Conservation (phyloP, 371 early-diverging fungal genomes). For the Mucor indicus region DNA sequence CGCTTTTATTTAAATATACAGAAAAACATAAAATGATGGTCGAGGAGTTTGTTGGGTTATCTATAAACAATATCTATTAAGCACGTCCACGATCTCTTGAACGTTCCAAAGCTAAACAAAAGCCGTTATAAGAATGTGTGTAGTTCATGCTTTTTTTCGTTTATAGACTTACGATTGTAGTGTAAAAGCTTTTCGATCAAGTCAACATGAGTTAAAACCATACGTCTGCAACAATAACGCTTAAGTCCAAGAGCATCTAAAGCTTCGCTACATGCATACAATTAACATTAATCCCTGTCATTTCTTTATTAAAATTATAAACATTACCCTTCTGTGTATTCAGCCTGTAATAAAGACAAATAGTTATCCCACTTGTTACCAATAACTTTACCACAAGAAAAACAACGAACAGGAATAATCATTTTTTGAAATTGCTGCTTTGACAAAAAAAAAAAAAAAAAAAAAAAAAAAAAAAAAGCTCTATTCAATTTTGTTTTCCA, state of each 20-base stretch:
- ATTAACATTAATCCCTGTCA: neutral
- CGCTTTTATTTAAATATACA: too few species aligned
- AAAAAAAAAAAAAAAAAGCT: neutral
- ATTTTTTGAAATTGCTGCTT: slow-evolving; percentile 40
- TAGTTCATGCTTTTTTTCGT: neutral
- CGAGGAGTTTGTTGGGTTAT: too few species aligned
- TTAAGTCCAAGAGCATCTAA: slow-evolving; percentile 92
- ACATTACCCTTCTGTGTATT: slow-evolving; percentile 74
- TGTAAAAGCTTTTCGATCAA: slow-evolving; percentile 98
- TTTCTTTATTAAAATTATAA: neutral
- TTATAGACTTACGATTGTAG: slow-evolving; percentile 76
- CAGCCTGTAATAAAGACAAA: slow-evolving; percentile 75
- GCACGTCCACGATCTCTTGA: slow-evolving; percentile 29
- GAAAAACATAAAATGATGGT: too few species aligned
- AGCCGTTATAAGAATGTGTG: too few species aligned
- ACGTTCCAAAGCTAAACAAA: slow-evolving; percentile 22
- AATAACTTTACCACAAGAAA: slow-evolving; percentile 98
- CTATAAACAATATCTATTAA: too few species aligned
- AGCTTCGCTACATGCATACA: slow-evolving; percentile 67
- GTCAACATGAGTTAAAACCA: slow-evolving; percentile 99
- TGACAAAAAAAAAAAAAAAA: slow-evolving; percentile 3
- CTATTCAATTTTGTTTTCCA: neutral
- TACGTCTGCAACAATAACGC: slow-evolving; percentile 99
- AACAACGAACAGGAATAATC: slow-evolving; percentile 97
- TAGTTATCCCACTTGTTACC: slow-evolving; percentile 98